phyloP scores from a whole-genome alignment of 2,329 filamentous ascomycete species.

The Claviceps humidiphila region DNA sequence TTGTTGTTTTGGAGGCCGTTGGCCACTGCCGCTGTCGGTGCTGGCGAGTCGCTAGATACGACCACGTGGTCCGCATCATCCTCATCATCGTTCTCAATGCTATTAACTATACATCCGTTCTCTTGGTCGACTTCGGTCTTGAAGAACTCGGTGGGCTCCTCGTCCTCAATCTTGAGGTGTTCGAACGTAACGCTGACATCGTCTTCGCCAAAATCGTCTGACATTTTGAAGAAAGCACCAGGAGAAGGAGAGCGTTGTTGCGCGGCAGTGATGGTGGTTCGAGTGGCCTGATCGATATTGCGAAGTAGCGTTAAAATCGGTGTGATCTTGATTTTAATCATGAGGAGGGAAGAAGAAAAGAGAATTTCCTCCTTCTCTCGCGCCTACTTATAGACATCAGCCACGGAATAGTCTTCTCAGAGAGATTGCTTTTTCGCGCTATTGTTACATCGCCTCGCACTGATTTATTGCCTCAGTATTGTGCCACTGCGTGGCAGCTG shows the following conservation, averaged over 20 bases:
- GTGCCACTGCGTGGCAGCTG: too few species aligned
- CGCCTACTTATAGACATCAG: too few species aligned
- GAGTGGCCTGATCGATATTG: too few species aligned
- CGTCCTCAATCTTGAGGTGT: constrained; percentile 41
- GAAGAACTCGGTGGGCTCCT: constrained; percentile 47
- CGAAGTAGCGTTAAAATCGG: too few species aligned
- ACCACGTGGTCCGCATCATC: constrained; percentile 45
- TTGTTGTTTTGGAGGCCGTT: constrained; percentile 39
- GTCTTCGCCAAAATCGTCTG: constrained; percentile 55
- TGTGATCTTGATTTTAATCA: too few species aligned
- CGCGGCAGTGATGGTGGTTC: background rate
- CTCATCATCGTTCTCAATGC: constrained; percentile 32
- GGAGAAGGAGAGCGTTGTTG: background rate
- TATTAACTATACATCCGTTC: constrained; percentile 24
- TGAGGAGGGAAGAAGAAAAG: too few species aligned
- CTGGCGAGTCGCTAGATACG: constrained; percentile 48
- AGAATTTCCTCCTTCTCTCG: too few species aligned
- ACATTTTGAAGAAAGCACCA: constrained; percentile 36
- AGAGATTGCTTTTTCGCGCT: too few species aligned
- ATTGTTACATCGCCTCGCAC: too few species aligned
- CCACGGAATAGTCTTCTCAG: too few species aligned
- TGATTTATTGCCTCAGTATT: too few species aligned
- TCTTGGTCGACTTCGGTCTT: constrained; percentile 40
- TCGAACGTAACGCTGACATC: constrained; percentile 36
- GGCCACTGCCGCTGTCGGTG: constrained; percentile 29